Conservation (phyloP, 2,329 filamentous ascomycete genomes). For the Chrysosporium keratinophilum region DNA sequence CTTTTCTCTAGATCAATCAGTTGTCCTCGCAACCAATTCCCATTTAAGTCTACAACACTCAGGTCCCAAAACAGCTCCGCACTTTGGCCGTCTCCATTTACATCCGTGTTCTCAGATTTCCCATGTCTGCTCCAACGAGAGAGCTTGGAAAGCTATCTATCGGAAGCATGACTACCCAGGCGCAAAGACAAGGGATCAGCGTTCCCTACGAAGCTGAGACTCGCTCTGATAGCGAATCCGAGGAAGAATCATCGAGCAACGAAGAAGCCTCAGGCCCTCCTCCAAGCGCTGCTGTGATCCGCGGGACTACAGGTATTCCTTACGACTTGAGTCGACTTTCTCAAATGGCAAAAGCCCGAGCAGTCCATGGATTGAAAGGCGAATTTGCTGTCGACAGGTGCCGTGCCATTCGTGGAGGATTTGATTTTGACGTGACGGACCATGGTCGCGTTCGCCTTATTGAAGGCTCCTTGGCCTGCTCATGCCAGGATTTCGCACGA, state of each 20-base stretch:
- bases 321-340: conserved; percentile 15
- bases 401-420: conserved; percentile 23
- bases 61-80: neutral
- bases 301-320: conserved; percentile 13
- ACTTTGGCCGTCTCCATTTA: neutral
- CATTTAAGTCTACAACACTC: neutral
- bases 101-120: conserved; percentile 14
- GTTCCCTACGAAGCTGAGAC: conserved; percentile 15
- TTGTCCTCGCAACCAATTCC: conserved; percentile 2
- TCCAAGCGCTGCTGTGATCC: conserved; percentile 3
- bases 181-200: conserved; percentile 19
- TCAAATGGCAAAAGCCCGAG: conserved; percentile 8
- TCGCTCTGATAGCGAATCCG: conserved; percentile 20
- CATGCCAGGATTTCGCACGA: conserved; percentile 27
- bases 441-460: conserved; percentile 27
- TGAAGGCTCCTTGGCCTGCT: conserved; percentile 26
- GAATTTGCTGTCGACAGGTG: conserved; percentile 22
- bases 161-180: conserved; percentile 26
- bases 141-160: conserved; percentile 33
- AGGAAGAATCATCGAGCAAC: conserved; percentile 16
- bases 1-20: neutral
- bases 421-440: conserved; percentile 31
- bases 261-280: conserved; percentile 2
- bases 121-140: conserved; percentile 34
- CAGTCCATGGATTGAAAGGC: conserved; percentile 15